Evolutionary conservation across 306 rosid genomes (phyloP).

Genomic region (Begonia masoniana): DNA sequence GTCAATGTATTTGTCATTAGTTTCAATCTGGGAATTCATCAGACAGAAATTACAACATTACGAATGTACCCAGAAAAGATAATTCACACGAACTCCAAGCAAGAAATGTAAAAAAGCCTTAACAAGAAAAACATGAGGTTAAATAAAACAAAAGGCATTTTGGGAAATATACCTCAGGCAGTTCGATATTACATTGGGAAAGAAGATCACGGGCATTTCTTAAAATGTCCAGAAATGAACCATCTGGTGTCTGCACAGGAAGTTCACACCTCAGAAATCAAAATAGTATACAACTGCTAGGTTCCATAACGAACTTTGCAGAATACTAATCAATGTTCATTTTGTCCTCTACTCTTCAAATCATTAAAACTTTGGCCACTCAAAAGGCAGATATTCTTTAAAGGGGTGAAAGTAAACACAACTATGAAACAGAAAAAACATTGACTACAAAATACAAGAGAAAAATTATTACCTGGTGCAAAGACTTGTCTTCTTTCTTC

Average conservation of each 20-base stretch:
- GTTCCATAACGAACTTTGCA: slow-evolving; percentile 10
- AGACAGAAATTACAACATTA: slow-evolving; percentile 5
- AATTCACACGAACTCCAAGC: not conserved
- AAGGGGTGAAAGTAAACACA: too few relatives aligned
- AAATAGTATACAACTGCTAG: slow-evolving; percentile 1
- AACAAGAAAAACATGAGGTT: not conserved
- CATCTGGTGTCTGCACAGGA: slow-evolving; percentile 82
- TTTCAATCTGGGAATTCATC: slow-evolving; percentile 46
- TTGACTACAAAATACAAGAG: too few relatives aligned
- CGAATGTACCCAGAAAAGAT: not conserved
- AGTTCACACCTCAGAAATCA: slow-evolving; percentile 10
- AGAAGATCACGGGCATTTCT: slow-evolving; percentile 80
- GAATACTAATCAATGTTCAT: too few relatives aligned
- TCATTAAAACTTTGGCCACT: too few relatives aligned
- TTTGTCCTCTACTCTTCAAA: too few relatives aligned
- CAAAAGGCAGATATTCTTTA: too few relatives aligned
- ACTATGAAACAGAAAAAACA: too few relatives aligned
- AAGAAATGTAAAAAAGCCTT: slow-evolving; percentile 1
- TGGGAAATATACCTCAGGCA: slow-evolving; percentile 52
- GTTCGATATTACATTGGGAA: slow-evolving; percentile 55
- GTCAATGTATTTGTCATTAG: slow-evolving; percentile 54
- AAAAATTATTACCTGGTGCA: slow-evolving; percentile 59
- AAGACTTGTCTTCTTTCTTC: slow-evolving; percentile 45
- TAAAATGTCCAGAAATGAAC: slow-evolving; percentile 71
- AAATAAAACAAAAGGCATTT: slow-evolving; percentile 2